phyloP scores from a whole-genome alignment of 352 stramenopile species.

The Phytophthora syringae region DNA sequence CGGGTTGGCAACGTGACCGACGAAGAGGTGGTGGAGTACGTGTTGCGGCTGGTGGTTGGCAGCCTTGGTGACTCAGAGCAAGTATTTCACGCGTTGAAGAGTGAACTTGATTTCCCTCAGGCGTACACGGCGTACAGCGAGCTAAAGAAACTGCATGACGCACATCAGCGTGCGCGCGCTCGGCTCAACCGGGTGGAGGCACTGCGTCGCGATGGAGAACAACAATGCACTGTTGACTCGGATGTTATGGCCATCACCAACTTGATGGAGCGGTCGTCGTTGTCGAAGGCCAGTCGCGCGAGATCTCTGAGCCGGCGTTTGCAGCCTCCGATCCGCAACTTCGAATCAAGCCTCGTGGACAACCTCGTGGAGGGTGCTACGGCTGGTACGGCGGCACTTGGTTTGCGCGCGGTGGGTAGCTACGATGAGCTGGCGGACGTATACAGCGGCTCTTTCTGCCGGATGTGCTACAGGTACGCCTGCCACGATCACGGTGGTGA shows the following conservation, averaged over 20 bases:
- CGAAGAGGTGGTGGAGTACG: conserved; percentile 49
- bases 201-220: conserved; percentile 12
- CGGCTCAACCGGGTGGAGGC: conserved; percentile 19
- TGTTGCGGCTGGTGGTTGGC: conserved; percentile 44
- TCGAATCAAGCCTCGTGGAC: conserved; percentile 60
- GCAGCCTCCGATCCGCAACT: conserved; percentile 48
- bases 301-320: conserved; percentile 36
- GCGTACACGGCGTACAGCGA: conserved; percentile 49
- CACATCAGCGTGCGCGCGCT: conserved; percentile 7
- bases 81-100: too few relatives aligned
- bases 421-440: conserved; percentile 83
- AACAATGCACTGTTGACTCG: neutral
- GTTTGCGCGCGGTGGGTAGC: conserved; percentile 52
- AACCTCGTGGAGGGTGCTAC: conserved; percentile 17
- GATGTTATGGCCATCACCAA: conserved; percentile 27
- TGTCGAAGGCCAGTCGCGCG: conserved; percentile 19
- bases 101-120: conserved; percentile 36
- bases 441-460: conserved; percentile 89
- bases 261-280: conserved; percentile 24
- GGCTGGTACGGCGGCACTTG: conserved; percentile 32
- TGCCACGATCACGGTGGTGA: conserved; percentile 90
- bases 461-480: conserved; percentile 92
- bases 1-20: conserved; percentile 31
- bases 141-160: conserved; percentile 40
- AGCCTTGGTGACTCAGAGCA: conserved; percentile 40